Base-by-base conservation (phyloP, 2,329 filamentous ascomycete genomes). In the Aspergillus pseudotamarii region DNA sequence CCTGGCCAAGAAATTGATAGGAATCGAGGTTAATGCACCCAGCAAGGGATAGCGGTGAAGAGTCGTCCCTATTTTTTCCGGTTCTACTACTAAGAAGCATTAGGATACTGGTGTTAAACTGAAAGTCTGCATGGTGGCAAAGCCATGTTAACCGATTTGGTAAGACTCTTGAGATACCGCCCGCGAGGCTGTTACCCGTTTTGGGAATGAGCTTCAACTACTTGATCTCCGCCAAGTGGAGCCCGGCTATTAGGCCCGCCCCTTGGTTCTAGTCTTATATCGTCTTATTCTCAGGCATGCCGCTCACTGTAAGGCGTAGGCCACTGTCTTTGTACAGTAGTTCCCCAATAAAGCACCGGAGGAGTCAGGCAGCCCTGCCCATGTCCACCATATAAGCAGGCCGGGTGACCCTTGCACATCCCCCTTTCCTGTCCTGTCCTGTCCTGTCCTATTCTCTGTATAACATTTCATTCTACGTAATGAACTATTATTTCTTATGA, bases 1-100 rank as follows among this genome's bases (percentile, higher is more conserved):
- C 32, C 4, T 77, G 5, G 81, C 69, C 38, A 75, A 75, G 79
- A 70, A 76, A 82, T 66, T 82, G 80, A 69, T 81, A 82, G 46
- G 81, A 46, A 46, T 21, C 21, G n/a, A 26, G 45, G 21, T 21
- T 46, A 11, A 26, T 48, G 21, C 23, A 9, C 16, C 34, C 50
- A 34, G 19, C 14, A 32, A 34, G 19, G 19, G 51, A 28, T 21
- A n/a, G 19, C 12, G 30, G 23, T 53, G 21, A 32, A 41, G 38
- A 41, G 38, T 41, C 38, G 6, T 26, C 26, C 26, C 26, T 8
- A 41, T 4, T 11, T n/a, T 11, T 4, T 2, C 26, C 1, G 28
- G 14, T 21, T 10, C 3, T 26, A 4, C 3, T 19, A n/a, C 14
- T 6, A 8, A 26, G 23, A 26, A 26, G 23, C 3, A 26, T 26